phyloP scores from a whole-genome alignment of 345 rosid species.

The Eutrema japonicum region DNA sequence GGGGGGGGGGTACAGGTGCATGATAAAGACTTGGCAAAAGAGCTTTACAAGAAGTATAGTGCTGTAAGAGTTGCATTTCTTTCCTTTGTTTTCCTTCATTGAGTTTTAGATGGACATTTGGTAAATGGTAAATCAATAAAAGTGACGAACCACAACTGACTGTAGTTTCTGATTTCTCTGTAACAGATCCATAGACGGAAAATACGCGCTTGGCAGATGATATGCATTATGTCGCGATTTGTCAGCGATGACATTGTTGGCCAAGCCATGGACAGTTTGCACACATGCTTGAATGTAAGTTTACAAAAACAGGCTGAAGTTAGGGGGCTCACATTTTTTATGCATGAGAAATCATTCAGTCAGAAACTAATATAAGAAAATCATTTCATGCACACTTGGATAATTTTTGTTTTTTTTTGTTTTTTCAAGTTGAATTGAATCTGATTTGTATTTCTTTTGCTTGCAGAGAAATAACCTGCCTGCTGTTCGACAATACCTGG shows the following conservation, averaged over 20 bases:
- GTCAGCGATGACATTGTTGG: constrained; percentile 68
- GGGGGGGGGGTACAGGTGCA: constrained; percentile 60
- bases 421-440: not conserved
- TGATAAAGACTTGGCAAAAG: constrained; percentile 88
- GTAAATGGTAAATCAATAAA: constrained; percentile 2
- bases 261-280: constrained; percentile 69
- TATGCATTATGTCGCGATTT: constrained; percentile 79
- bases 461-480: constrained; percentile 88
- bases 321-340: not conserved
- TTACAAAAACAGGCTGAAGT: too few relatives aligned
- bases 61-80: constrained; percentile 58
- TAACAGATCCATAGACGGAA: constrained; percentile 88
- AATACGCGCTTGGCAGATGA: constrained; percentile 98
- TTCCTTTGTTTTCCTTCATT: constrained; percentile 2
- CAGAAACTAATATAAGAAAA: not conserved
- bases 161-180: constrained; percentile 24
- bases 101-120: constrained; percentile 11
- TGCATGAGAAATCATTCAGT: not conserved
- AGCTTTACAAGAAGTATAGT: constrained; percentile 91
- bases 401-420: not conserved
- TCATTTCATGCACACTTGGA: not conserved
- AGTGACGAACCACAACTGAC: constrained; percentile 13
- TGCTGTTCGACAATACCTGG: constrained; percentile 93
- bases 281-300: constrained; percentile 74
- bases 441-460: constrained; percentile 25